These are phyloP conservation scores for Acidiella bohemica DNA, from an alignment of 495 filamentous ascomycete genomes.

Conservation along the genomic window DNA sequence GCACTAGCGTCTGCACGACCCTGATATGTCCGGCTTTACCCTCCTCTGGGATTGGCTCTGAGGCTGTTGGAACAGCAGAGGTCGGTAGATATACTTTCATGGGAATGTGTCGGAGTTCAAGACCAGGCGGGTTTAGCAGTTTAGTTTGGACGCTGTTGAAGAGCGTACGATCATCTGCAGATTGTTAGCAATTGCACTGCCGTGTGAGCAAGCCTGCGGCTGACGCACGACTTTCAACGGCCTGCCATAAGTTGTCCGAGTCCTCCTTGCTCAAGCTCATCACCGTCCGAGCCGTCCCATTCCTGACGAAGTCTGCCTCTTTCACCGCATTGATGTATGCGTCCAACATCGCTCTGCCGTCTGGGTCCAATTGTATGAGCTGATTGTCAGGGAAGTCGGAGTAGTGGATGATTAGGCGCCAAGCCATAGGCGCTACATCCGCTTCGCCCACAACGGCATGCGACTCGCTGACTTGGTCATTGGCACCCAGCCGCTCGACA, in stretches of 20 bases:
- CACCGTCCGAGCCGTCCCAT: constrained; percentile 80
- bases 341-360: constrained; percentile 55
- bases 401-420: constrained; percentile 58
- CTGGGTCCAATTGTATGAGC: constrained; percentile 48
- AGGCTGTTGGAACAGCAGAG: constrained; percentile 25
- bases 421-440: constrained; percentile 44
- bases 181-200: too few species aligned
- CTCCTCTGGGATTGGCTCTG: constrained; percentile 24
- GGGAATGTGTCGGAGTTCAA: constrained; percentile 66
- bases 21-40: constrained; percentile 38
- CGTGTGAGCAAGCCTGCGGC: too few species aligned
- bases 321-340: constrained; percentile 91
- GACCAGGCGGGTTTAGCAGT: constrained; percentile 60
- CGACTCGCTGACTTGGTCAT: constrained; percentile 4
- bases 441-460: neutral
- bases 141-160: constrained; percentile 64
- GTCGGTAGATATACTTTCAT: constrained; percentile 80
- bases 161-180: constrained; percentile 55
- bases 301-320: constrained; percentile 84
- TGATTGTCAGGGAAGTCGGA: constrained; percentile 60
- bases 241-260: constrained; percentile 73
- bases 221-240: constrained; percentile 60
- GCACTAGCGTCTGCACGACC: constrained; percentile 29
- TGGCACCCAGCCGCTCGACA: constrained; percentile 1
- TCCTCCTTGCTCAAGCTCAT: constrained; percentile 86